These are phyloP conservation scores for Biscutella auriculata DNA, from an alignment of 441 rosid genomes.

Conservation along the genomic window DNA sequence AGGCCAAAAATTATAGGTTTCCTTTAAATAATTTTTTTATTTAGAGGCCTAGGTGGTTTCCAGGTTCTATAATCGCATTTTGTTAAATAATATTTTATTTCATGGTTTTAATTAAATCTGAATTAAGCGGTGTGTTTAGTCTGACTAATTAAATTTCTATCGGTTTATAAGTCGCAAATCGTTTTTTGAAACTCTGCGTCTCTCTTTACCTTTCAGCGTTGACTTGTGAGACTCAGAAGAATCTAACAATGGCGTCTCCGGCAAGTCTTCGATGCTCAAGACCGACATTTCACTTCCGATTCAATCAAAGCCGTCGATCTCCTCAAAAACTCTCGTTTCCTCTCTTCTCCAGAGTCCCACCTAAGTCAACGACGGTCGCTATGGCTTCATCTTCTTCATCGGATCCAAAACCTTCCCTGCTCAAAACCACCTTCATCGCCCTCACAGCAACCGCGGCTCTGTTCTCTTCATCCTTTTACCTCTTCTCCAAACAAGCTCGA, in stretches of 20 bases:
- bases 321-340: slow-evolving; percentile 15
- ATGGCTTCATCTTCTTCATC: slow-evolving; percentile 13
- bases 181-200: too few species aligned
- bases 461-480: slow-evolving; percentile 33
- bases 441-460: slow-evolving; percentile 45
- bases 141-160: too few species aligned
- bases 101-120: too few species aligned
- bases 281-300: slow-evolving; percentile 28
- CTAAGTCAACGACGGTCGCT: slow-evolving; percentile 18
- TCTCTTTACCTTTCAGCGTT: background rate
- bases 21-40: too few species aligned
- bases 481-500: slow-evolving; percentile 23
- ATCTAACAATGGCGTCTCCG: slow-evolving; percentile 40
- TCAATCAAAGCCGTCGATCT: slow-evolving; percentile 27
- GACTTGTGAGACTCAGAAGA: background rate
- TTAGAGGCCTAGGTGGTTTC: too few species aligned
- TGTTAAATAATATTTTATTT: too few species aligned
- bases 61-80: too few species aligned
- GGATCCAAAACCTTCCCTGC: slow-evolving; percentile 15
- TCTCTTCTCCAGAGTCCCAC: slow-evolving; percentile 9
- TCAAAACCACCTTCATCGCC: slow-evolving; percentile 39
- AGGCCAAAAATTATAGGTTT: too few species aligned
- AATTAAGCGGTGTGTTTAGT: too few species aligned
- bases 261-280: slow-evolving; percentile 22
- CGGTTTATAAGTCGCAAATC: too few species aligned